A percentile compares a stretch with the other conserved stretches of the same genome.
These are phyloP conservation scores for Macaranga tanarius DNA, from an alignment of 441 rosid species.

Conservation along the genomic window DNA sequence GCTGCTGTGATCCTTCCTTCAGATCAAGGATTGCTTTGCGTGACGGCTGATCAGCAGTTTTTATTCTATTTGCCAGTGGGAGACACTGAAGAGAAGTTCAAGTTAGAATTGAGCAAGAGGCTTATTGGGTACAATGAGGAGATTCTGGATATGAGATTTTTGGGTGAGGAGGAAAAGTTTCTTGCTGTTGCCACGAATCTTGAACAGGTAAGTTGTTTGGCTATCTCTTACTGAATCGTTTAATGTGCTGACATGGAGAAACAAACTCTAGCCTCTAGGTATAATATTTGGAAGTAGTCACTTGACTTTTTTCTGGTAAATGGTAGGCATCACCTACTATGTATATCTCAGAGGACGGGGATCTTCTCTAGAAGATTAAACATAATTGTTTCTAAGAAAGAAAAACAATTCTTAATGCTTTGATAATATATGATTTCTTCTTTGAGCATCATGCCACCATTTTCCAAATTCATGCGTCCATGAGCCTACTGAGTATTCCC, in stretches of 20 bases:
- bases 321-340: neutral
- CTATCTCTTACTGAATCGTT: conserved; percentile 1
- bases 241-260: neutral
- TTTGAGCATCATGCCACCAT: neutral
- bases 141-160: conserved; percentile 86
- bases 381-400: neutral
- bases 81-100: conserved; percentile 44
- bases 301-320: neutral
- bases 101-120: conserved; percentile 60
- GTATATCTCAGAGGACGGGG: neutral
- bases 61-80: conserved; percentile 54
- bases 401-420: neutral
- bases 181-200: conserved; percentile 96
- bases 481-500: neutral
- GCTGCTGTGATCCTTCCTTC: conserved; percentile 66
- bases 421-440: neutral
- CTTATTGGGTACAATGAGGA: conserved; percentile 93
- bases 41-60: conserved; percentile 93
- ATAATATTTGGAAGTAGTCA: neutral
- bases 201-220: conserved; percentile 65
- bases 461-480: neutral
- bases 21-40: conserved; percentile 80
- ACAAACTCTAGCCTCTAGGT: neutral
- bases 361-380: neutral
- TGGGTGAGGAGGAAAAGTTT: conserved; percentile 84